A percentile compares a stretch with the other conserved stretches of the same genome.
Conservation (phyloP, 768 basidiomycete genomes). For the Hypholoma fasciculare region DNA sequence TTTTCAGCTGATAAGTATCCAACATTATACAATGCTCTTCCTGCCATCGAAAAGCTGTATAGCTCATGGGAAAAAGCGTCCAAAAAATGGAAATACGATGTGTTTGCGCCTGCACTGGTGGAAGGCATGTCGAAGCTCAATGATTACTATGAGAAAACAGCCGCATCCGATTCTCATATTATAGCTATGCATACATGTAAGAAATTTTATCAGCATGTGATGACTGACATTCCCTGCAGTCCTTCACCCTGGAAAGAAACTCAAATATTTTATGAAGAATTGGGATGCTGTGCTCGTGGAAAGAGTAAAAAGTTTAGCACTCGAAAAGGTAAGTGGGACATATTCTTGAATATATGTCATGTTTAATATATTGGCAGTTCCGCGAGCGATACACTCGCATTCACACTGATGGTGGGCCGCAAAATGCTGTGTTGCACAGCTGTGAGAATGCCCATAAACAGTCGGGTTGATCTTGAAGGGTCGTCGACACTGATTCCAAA, state of each 20-base stretch:
- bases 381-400: too few relatives aligned
- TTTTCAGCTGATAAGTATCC: slow-evolving; percentile 16
- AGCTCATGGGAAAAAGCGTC: slow-evolving; percentile 18
- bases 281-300: too few relatives aligned
- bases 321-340: too few relatives aligned
- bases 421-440: too few relatives aligned
- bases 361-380: too few relatives aligned
- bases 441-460: too few relatives aligned
- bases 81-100: slow-evolving; percentile 11
- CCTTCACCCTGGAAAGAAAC: background rate
- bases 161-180: slow-evolving; percentile 26
- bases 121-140: slow-evolving; percentile 20
- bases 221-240: background rate
- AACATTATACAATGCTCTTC: slow-evolving; percentile 23
- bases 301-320: too few relatives aligned
- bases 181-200: slow-evolving; percentile 21
- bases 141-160: slow-evolving; percentile 25
- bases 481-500: background rate
- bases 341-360: too few relatives aligned
- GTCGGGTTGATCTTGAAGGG: too few relatives aligned
- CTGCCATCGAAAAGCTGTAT: slow-evolving; percentile 23
- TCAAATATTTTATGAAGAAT: background rate
- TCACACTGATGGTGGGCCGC: too few relatives aligned
- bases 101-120: slow-evolving; percentile 17
- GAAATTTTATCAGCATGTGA: background rate